Evolutionary conservation across 1,284 basidiomycete species (phyloP), one percentile per base, ranked within the genome.

Genomic region (Uromyces viciae-fabae): DNA sequence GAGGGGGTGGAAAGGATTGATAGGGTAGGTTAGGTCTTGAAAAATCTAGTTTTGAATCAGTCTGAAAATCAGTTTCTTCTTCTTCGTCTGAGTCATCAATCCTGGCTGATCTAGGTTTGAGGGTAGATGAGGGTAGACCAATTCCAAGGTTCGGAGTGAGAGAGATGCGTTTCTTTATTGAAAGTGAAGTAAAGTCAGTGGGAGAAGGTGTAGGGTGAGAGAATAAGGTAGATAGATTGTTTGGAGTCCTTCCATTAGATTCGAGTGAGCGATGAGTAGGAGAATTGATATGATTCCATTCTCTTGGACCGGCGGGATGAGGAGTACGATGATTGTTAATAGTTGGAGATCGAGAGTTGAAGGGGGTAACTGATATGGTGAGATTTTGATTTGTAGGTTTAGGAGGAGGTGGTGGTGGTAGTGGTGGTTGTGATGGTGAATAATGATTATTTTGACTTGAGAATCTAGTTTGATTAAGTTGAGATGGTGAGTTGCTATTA

Each of bases 301-400:
- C 75, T 49, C 75, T 15, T 22, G 75, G 75, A 46, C 75, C 75
- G 19, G 36, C n/a, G 15, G 75, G 75, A 52, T 60, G 58, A 9
- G 40, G 73, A 3, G 42, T 36, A 14, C 60, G 58, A n/a, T n/a
- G n/a, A 52, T 36, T 38, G 33, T 42, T 36, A 17, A 64, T 43
- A 36, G 33, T n/a, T 25, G 43, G 38, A 25, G 42, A 38, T 38
- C n/a, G 58, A 31, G 14, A 8, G 40, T 46, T 49, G 58, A 22
- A 76, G 40, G 15, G 36, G 49, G 49, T 33, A 31, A 38, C 7
- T 19, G 54, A 43, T 38, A 54, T 9, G 40, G 31, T 2, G 19
- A 19, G 38, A 22, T 31, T 31, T 19, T 31, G 75, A 49, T 49
- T 76, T 17, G 54, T 25, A 9, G 54, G 49, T 58, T 60, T 74